phyloP scores from a whole-genome alignment of 139 green algal species.

The Chlamydomonas eustigma region DNA sequence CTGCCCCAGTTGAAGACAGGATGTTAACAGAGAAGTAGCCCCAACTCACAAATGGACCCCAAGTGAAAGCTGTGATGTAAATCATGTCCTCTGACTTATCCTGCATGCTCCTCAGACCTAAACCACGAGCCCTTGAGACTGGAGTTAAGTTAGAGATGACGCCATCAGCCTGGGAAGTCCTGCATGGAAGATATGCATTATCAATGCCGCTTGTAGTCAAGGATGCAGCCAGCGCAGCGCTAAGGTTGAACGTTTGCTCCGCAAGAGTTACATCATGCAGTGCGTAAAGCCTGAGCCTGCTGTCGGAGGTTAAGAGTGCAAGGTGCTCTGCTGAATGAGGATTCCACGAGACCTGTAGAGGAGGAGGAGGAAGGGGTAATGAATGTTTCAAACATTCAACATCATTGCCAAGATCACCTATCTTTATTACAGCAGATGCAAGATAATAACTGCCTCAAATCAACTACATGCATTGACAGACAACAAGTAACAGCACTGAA shows the following conservation, averaged over 20 bases:
- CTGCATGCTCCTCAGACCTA: background rate
- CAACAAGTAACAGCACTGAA: background rate
- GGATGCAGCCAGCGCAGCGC: slow-evolving; percentile 12
- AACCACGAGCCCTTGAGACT: background rate
- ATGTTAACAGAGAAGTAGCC: slow-evolving; percentile 44
- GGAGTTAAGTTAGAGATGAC: background rate
- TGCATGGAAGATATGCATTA: background rate
- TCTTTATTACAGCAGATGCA: background rate
- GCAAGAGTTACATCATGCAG: slow-evolving; percentile 21
- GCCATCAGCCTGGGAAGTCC: background rate
- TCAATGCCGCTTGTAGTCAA: background rate
- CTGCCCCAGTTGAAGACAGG: slow-evolving; percentile 30
- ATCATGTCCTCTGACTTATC: background rate
- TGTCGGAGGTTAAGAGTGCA: slow-evolving; percentile 41
- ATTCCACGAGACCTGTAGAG: background rate
- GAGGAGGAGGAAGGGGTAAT: background rate
- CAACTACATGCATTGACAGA: background rate
- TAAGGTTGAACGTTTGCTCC: slow-evolving; percentile 36
- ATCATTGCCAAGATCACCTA: background rate
- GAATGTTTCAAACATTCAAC: background rate
- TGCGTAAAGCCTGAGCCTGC: slow-evolving; percentile 28
- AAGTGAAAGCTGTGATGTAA: slow-evolving; percentile 6
- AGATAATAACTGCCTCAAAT: background rate
- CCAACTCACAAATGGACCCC: slow-evolving; percentile 32
- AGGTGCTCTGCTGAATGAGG: slow-evolving; percentile 19